Percentiles rank a stretch among this genome's conserved stretches.
Conservation (phyloP, 108 stramenopile genomes). For the Pinguiococcus pyrenoidosus region DNA sequence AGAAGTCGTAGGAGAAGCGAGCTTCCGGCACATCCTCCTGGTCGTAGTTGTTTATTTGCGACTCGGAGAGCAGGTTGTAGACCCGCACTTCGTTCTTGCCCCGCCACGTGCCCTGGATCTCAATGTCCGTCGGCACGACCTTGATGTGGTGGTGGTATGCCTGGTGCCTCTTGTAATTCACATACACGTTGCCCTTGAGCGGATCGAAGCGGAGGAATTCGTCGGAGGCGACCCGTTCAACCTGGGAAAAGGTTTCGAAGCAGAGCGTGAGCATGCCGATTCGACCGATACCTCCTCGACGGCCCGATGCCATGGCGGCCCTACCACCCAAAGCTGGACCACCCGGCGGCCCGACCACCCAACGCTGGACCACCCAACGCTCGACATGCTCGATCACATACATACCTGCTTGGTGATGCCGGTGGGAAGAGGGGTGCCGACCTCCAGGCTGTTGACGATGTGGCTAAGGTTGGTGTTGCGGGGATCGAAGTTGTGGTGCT, state of each 20-base stretch:
- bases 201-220: slow-evolving; percentile 32
- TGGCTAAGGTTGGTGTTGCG: slow-evolving; percentile 73
- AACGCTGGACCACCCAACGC: no score
- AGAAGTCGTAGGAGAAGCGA: slow-evolving; percentile 31
- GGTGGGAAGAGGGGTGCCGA: slow-evolving; percentile 70
- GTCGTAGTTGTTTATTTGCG: slow-evolving; percentile 1
- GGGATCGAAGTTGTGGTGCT: slow-evolving; percentile 67
- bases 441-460: slow-evolving; percentile 56
- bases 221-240: no score
- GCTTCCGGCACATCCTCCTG: slow-evolving; percentile 23
- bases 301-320: no score
- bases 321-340: no score
- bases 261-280: no score
- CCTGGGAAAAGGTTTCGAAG: no score
- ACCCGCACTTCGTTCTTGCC: slow-evolving; percentile 7
- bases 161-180: slow-evolving; percentile 52
- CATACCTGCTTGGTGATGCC: no score
- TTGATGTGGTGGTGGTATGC: slow-evolving; percentile 82
- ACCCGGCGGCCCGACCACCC: no score
- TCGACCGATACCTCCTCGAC: no score
- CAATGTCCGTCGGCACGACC: slow-evolving; percentile 14
- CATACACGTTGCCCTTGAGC: slow-evolving; percentile 60
- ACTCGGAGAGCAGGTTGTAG: not conserved
- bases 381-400: no score
- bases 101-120: not conserved